These are phyloP conservation scores for Colletotrichum neosansevieriae DNA, from an alignment of 2,329 filamentous ascomycete species.

Conservation along the genomic window DNA sequence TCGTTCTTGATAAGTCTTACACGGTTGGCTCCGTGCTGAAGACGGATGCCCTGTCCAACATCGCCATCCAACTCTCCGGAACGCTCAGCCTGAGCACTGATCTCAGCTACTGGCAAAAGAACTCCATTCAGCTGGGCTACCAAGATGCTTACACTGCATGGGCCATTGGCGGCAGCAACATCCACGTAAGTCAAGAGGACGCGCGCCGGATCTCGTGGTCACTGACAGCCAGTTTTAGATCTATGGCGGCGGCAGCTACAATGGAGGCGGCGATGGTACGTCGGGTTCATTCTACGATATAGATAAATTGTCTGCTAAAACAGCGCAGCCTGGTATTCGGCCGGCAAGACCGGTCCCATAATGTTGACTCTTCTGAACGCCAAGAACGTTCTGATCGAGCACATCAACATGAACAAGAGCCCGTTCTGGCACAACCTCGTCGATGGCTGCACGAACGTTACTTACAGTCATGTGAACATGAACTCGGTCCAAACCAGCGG, in stretches of 20 bases:
- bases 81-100: slow-evolving; percentile 74
- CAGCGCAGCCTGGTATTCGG: slow-evolving; percentile 54
- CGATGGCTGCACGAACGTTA: slow-evolving; percentile 3
- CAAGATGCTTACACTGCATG: slow-evolving; percentile 68
- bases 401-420: slow-evolving; percentile 63
- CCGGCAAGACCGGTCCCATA: slow-evolving; percentile 29
- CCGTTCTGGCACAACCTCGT: slow-evolving; percentile 15
- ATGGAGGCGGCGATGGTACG: slow-evolving; percentile 72
- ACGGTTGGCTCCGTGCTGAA: slow-evolving; percentile 74
- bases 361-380: slow-evolving; percentile 68
- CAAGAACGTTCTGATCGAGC: slow-evolving; percentile 74
- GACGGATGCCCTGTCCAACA: slow-evolving; percentile 70
- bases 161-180: slow-evolving; percentile 47
- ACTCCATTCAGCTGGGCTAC: slow-evolving; percentile 73
- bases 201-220: rapidly evolving
- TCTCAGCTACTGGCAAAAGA: slow-evolving; percentile 75
- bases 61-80: slow-evolving; percentile 70
- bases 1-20: slow-evolving; percentile 70
- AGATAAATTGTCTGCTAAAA: slow-evolving; percentile 55
- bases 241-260: slow-evolving; percentile 64
- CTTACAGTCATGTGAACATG: slow-evolving; percentile 18
- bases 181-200: slow-evolving; percentile 55
- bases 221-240: slow-evolving; percentile 48
- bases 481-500: slow-evolving; percentile 62
- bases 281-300: slow-evolving; percentile 66